Evolutionary conservation across 2,329 filamentous ascomycete genomes (phyloP), one percentile per base, ranked within the genome.

Genomic region (Huntiella savannae): DNA sequence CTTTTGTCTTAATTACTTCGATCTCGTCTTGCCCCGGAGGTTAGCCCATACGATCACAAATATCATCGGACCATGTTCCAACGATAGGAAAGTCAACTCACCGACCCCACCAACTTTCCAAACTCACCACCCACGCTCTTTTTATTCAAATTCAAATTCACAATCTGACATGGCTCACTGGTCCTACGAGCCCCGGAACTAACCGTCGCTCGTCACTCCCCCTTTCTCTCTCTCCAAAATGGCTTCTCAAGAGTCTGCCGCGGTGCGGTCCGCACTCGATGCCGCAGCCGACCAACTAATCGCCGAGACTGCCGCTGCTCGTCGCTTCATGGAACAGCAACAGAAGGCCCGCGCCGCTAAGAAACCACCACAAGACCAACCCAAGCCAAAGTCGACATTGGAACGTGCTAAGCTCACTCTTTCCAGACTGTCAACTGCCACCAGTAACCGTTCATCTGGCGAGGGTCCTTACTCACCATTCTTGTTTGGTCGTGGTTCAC

Each of bases 211-310:
- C 40, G 28, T 43, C 8, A 43, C 32, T 10, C 13, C 32, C 32
- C 5, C 33, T n/a, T 15, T 12, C 34, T 17, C 13, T 43, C 33
- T 43, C 33, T 43, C 32, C 32, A 32, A 37, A 17, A 11, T 22
- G 13, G 35, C 12, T 42, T 16, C 32, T 8, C 13, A 33, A 19
- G n/a, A 35, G 37, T 41, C 49, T 39, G 33, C 6, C 45, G 19
- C 50, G 33, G 48, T 49, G 35, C 44, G 39, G 40, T 49, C 50
- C 28, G 51, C 51, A n/a, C 50, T 52, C 36, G 47, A 51, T 17
- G 38, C 43, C 12, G 51, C 46, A 6, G 51, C 51, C 17, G 47
- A 52, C 19, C 37, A 43, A 4, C 47, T 52, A 16, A 49, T 52
- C 13, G 49, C 49, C 34, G 40, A 39, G 15, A 52, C 51, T 22